phyloP scores from a whole-genome alignment of 78 protist genomes.

The Emiliania huxleyi region DNA sequence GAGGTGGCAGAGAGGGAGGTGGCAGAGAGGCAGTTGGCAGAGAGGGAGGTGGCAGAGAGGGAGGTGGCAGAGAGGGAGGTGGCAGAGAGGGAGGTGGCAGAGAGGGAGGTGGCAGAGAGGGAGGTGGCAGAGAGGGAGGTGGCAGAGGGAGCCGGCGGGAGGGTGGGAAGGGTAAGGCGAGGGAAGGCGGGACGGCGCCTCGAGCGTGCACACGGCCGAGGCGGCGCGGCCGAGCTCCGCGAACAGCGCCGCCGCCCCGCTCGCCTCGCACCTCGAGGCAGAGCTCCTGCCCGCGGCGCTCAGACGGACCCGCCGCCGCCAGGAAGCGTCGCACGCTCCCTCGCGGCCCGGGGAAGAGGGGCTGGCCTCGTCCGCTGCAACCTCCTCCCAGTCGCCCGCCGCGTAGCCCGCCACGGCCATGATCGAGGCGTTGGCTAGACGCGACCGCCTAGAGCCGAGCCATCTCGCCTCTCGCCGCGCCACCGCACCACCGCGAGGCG shows the following conservation, averaged over 20 bases:
- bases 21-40: too few relatives aligned
- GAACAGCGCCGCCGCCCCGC: background rate
- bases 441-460: background rate
- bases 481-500: too few relatives aligned
- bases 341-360: background rate
- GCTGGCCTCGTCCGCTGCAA: background rate
- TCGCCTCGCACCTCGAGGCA: background rate
- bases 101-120: too few relatives aligned
- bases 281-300: background rate
- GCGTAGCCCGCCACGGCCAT: background rate
- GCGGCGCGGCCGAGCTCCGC: background rate
- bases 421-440: background rate
- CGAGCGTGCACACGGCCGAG: background rate
- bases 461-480: too few relatives aligned
- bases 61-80: too few relatives aligned
- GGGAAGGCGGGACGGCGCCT: too few relatives aligned
- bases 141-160: too few relatives aligned
- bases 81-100: too few relatives aligned
- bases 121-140: too few relatives aligned
- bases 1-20: too few relatives aligned
- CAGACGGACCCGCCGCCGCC: background rate
- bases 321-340: background rate
- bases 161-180: too few relatives aligned
- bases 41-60: too few relatives aligned
- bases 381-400: background rate